Percentiles rank a stretch among this genome's conserved stretches.
These are phyloP conservation scores for Penicillium antarcticum DNA, from an alignment of 495 filamentous ascomycete species.

Conservation along the genomic window DNA sequence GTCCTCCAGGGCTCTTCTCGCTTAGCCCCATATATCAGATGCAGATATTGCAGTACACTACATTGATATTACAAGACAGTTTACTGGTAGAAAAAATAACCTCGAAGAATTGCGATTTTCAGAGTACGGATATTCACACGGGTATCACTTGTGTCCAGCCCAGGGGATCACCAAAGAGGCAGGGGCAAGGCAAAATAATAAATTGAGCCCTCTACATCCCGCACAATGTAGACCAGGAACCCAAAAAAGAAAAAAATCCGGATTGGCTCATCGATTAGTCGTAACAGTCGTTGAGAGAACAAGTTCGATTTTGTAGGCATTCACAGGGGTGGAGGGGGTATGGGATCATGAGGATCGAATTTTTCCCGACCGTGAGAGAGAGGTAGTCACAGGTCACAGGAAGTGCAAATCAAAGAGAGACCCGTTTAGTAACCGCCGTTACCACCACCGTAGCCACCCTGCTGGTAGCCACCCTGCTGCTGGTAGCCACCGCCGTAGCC, in stretches of 20 bases:
- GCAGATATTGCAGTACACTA: too few relatives aligned
- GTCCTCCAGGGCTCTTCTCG: neutral
- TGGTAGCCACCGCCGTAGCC: neutral
- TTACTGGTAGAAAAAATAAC: too few relatives aligned
- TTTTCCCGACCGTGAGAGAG: slow-evolving; percentile 1
- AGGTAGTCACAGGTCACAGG: slow-evolving; percentile 6
- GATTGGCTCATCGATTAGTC: slow-evolving; percentile 8
- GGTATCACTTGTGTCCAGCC: too few relatives aligned
- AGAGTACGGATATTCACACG: too few relatives aligned
- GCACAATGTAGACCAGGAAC: neutral
- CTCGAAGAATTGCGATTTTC: too few relatives aligned
- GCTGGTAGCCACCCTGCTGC: slow-evolving; percentile 4
- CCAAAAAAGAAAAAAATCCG: neutral
- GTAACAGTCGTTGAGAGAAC: slow-evolving; percentile 2
- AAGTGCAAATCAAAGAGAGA: slow-evolving; percentile 1
- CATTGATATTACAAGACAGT: too few relatives aligned
- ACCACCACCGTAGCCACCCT: slow-evolving; percentile 2
- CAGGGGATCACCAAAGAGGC: too few relatives aligned
- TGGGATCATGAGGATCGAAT: neutral
- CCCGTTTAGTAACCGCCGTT: slow-evolving; percentile 7
- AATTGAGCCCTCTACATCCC: too few relatives aligned
- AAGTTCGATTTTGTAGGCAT: slow-evolving; percentile 5
- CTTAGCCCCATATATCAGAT: slow-evolving; percentile 2
- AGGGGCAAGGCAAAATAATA: too few relatives aligned
- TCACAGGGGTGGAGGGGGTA: neutral